These are phyloP conservation scores for Quercus tomentella DNA, from an alignment of 331 rosid genomes.

Conservation along the genomic window DNA sequence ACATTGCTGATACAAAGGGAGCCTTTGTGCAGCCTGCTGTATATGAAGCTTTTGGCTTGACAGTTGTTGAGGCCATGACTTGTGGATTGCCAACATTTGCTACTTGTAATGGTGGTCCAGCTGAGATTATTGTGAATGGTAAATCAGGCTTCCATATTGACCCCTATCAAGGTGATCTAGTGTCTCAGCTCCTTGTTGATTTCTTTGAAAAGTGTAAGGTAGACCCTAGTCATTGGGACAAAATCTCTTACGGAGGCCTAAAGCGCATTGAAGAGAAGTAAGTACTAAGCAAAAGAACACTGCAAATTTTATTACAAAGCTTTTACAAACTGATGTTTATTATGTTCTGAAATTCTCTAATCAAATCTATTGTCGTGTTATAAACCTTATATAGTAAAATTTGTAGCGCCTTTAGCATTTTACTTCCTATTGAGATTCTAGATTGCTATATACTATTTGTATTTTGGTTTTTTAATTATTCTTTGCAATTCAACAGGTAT, in stretches of 20 bases:
- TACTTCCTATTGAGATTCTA: too few species aligned
- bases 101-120: constrained; percentile 95
- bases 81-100: constrained; percentile 98
- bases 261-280: constrained; percentile 88
- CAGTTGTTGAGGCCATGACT: constrained; percentile 98
- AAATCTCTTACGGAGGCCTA: constrained; percentile 70
- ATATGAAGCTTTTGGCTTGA: constrained; percentile 95
- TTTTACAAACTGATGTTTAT: neutral
- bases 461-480: neutral
- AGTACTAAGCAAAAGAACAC: constrained; percentile 1
- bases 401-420: too few species aligned
- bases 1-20: constrained; percentile 76
- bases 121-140: constrained; percentile 93
- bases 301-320: too few species aligned
- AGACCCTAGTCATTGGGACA: constrained; percentile 86
- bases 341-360: neutral
- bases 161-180: constrained; percentile 90
- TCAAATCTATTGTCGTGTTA: neutral
- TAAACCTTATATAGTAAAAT: too few species aligned
- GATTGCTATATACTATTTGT: too few species aligned
- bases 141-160: constrained; percentile 95
- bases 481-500: constrained; percentile 41
- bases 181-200: constrained; percentile 77
- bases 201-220: constrained; percentile 75
- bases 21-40: constrained; percentile 98